These are phyloP conservation scores for Sinapis alba DNA, from an alignment of 441 rosid genomes.

Conservation along the genomic window DNA sequence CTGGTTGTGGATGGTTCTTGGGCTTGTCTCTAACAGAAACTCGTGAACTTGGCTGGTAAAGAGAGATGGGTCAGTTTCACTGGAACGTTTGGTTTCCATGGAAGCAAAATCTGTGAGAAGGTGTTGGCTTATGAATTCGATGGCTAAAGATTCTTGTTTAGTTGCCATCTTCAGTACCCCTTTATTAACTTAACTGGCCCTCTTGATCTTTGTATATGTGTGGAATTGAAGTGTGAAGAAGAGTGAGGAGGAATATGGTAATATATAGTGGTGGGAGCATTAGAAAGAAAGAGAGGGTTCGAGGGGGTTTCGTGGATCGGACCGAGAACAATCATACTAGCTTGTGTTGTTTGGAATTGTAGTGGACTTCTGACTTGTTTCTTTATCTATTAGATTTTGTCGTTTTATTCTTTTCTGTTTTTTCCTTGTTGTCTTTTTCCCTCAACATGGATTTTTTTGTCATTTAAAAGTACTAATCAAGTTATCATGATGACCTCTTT, in stretches of 20 bases:
- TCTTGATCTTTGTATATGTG: constrained; percentile 7
- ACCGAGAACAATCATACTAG: constrained; percentile 34
- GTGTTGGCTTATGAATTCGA: constrained; percentile 66
- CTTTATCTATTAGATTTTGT: constrained; percentile 6
- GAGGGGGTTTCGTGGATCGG: constrained; percentile 40
- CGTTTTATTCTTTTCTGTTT: background rate
- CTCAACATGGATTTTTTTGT: constrained; percentile 19
- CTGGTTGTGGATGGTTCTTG: constrained; percentile 28
- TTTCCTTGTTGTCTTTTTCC: constrained; percentile 26
- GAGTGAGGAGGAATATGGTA: constrained; percentile 29
- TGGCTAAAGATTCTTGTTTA: constrained; percentile 45
- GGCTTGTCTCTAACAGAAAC: constrained; percentile 19
- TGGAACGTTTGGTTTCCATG: constrained; percentile 37
- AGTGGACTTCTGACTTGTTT: constrained; percentile 23
- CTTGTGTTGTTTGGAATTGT: constrained; percentile 18
- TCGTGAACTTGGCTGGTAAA: constrained; percentile 8
- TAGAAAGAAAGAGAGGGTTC: constrained; percentile 23
- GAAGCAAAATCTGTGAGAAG: constrained; percentile 54
- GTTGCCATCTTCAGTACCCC: constrained; percentile 27
- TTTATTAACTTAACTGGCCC: background rate
- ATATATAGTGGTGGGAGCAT: constrained; percentile 22
- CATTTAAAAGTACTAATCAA: constrained; percentile 30
- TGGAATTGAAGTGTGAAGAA: constrained; percentile 22
- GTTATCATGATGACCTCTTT: constrained; percentile 33
- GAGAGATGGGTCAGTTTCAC: constrained; percentile 17